Base-by-base conservation (phyloP, 1,139 yeast genomes). In the Candida glucosophila region DNA sequence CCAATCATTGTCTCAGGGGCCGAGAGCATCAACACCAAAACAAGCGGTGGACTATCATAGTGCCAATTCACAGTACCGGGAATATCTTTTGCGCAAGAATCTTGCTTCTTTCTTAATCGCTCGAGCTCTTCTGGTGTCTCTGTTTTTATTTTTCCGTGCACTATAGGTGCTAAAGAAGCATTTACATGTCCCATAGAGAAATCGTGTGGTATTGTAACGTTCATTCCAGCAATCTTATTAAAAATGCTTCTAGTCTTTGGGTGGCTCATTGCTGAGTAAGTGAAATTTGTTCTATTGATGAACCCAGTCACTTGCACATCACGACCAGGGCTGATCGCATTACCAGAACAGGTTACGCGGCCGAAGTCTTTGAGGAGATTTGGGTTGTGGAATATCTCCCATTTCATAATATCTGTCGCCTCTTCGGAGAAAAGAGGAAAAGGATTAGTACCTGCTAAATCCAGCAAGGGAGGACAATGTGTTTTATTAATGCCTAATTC, bases 291-390 rank as follows among this genome's bases (percentile, higher is more conserved):
- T 6, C 25, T 17, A 5, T 40, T 34, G 13, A 44, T 39, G 27
- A 48, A 53, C 8, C 56, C 55, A 28, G 59, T 53, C 17, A 54
- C 31, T 25, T 52, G 59, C 30, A 54, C 44, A 31, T 55, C 61
- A 18, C 47, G 31, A 10, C 29, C 17, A 14, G 32, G 19, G 5
- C 55, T 50, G 19, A 40, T 38, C 13, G 40, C 42, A 7, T 36
- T 51, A 6, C 56, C 46, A 16, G 49, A 34, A 22, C 44, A 44
- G 9, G 56, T 55, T 18, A 48, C 29, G 29, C 56, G 37, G 2
- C 53, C 55, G 29, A 37, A 51, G 5, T 45, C 36, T 5, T 39
- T 33, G 15, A 55, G 26, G 8, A 45, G 36, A 5, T 44, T 31
- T 3, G 40, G 36, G 33, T 46, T 10, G 19, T 12, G 49, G 18